Evolutionary conservation across 1,139 yeast genomes (phyloP).

Genomic region (Kodamaea sp.): DNA sequence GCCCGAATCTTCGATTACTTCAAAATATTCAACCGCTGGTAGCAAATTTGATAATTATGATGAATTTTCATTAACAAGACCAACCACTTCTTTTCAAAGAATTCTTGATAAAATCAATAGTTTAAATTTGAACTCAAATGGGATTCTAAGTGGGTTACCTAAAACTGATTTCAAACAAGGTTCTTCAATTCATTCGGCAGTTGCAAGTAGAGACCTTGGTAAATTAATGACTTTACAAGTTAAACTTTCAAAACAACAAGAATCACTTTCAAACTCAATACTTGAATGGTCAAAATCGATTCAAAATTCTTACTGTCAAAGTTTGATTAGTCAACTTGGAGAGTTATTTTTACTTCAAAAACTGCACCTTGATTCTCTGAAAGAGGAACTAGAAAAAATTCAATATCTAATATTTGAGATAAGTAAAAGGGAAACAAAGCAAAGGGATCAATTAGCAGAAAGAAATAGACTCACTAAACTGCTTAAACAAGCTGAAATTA

Average conservation of each 20-base stretch:
- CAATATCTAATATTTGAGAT: slow-evolving; percentile 43
- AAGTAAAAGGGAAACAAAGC: slow-evolving; percentile 49
- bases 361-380: slow-evolving; percentile 25
- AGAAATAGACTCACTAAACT: slow-evolving; percentile 33
- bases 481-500: slow-evolving; percentile 39
- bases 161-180: slow-evolving; percentile 1
- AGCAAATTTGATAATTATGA: slow-evolving; percentile 9
- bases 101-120: slow-evolving; percentile 26
- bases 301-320: slow-evolving; percentile 38
- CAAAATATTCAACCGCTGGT: not conserved
- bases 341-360: slow-evolving; percentile 35
- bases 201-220: slow-evolving; percentile 17
- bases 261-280: slow-evolving; percentile 36
- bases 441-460: slow-evolving; percentile 30
- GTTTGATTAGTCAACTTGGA: slow-evolving; percentile 38
- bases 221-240: slow-evolving; percentile 18
- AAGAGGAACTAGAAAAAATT: slow-evolving; percentile 40
- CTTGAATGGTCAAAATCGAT: slow-evolving; percentile 39
- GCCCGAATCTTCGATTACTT: no score
- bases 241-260: slow-evolving; percentile 29
- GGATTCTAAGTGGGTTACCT: not conserved
- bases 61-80: slow-evolving; percentile 15
- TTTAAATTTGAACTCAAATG: slow-evolving; percentile 6
- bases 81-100: slow-evolving; percentile 29
- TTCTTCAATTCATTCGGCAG: slow-evolving; percentile 15